Base-by-base conservation (phyloP, 225 moss, liverwort and hornwort genomes). In the Sphagnum contortum region DNA sequence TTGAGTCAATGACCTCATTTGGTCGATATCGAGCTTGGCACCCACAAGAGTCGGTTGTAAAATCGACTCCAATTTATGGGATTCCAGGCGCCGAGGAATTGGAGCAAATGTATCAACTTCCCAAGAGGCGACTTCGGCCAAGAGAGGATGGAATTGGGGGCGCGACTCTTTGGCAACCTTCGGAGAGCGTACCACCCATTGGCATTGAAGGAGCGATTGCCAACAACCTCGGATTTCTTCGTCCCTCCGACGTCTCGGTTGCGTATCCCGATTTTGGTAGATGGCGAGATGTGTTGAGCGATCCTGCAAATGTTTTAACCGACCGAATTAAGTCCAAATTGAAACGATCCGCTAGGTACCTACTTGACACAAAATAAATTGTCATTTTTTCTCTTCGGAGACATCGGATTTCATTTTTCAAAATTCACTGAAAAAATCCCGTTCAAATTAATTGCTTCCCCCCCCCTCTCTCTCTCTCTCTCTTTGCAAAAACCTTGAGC, bases 1-100 rank as follows among this genome's bases (percentile, higher is more conserved):
- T 14, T 11, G 57, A 58, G 48, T 68, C 50, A 53, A 46, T 46
- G 1, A 86, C 89, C 0, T 69, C 3, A n/a, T 76, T 89, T 55
- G 88, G 91, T 62, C 77, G 84, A 0, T 91, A 91, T 60, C 6
- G 58, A 61, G 84, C 69, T 58, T 95, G 91, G 94, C 88, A 81
- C 60, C 89, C 88, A 0, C 11, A 88, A n/a, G 70, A 84, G 60
- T 91, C 88, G 7, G 49, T 88, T 49, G 73, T 87, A 4, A 80
- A 73, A 57, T 57, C 75, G 59, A 46, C 69, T 58, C 11, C 5
- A 0, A 0, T 52, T 0, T 66, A 66, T 60, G 9, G 0, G 2
- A 12, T 82, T 2, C 81, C 86, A 54, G 4, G 66, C 0, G 12
- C 72, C 5, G 61, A 91, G 57, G 86, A 88, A 59, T 71, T 89